phyloP scores from a whole-genome alignment of 495 filamentous ascomycete genomes.

The Penicillium arizonense region DNA sequence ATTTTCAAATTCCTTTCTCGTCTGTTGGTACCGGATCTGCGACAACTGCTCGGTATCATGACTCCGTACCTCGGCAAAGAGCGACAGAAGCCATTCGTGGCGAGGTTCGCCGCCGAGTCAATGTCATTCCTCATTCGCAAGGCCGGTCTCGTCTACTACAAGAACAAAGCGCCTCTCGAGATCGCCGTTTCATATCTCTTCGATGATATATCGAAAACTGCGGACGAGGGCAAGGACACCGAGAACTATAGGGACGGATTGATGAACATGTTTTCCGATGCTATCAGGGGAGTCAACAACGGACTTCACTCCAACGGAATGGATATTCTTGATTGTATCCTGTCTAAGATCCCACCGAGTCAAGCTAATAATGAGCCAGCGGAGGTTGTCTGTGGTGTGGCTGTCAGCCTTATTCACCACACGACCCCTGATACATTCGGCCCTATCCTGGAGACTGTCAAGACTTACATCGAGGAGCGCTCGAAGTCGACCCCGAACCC shows the following conservation, averaged over 20 bases:
- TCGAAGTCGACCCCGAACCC: constrained; percentile 30
- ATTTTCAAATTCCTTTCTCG: constrained; percentile 94
- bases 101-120: constrained; percentile 89
- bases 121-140: constrained; percentile 92
- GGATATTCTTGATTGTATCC: constrained; percentile 64
- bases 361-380: constrained; percentile 46
- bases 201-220: constrained; percentile 58
- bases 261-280: constrained; percentile 86
- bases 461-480: constrained; percentile 45
- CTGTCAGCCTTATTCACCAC: constrained; percentile 80
- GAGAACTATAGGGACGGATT: constrained; percentile 74
- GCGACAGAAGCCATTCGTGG: constrained; percentile 77
- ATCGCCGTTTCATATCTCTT: constrained; percentile 67
- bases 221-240: constrained; percentile 47
- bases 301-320: constrained; percentile 77
- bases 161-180: constrained; percentile 64
- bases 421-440: constrained; percentile 63
- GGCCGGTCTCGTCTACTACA: constrained; percentile 69
- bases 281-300: constrained; percentile 77
- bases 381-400: constrained; percentile 68
- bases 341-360: constrained; percentile 49
- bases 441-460: constrained; percentile 57
- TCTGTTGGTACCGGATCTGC: constrained; percentile 77
- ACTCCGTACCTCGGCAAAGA: constrained; percentile 82
- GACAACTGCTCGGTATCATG: constrained; percentile 79